A percentile compares a stretch with the other conserved stretches of the same genome.
phyloP scores from a whole-genome alignment of 2,329 filamentous ascomycete species.

The Colletotrichum eremochloae region DNA sequence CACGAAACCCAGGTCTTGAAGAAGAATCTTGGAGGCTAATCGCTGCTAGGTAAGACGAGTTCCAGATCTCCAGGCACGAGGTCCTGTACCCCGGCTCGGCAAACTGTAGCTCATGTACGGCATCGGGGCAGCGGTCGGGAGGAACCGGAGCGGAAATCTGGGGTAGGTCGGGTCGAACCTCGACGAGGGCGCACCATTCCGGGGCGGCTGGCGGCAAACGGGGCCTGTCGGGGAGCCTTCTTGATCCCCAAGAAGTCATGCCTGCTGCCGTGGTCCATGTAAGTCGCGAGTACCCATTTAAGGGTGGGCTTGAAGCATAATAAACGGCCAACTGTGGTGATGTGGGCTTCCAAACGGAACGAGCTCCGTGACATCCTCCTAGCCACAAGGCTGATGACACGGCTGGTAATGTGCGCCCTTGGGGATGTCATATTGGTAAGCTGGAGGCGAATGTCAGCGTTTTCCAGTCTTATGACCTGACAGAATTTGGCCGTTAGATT shows the following conservation, averaged over 20 bases:
- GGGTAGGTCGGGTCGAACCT: constrained; percentile 41
- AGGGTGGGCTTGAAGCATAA: constrained; percentile 23
- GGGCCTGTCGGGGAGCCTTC: constrained; percentile 28
- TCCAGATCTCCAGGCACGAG: constrained; percentile 40
- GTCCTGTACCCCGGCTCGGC: constrained; percentile 40
- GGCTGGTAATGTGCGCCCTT: constrained; percentile 12
- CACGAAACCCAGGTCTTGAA: constrained; percentile 32
- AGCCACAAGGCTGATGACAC: constrained; percentile 20
- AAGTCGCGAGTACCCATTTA: constrained; percentile 32
- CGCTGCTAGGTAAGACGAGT: constrained; percentile 36
- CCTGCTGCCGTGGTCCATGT: constrained; percentile 38
- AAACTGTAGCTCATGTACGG: constrained; percentile 39
- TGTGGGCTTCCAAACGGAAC: constrained; percentile 6
- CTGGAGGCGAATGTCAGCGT: constrained; percentile 3
- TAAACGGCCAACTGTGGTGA: constrained; percentile 15
- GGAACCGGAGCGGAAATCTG: constrained; percentile 42
- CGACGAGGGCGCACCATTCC: constrained; percentile 41
- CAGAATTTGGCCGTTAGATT: constrained; percentile 17
- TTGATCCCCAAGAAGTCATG: constrained; percentile 24
- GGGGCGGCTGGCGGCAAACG: constrained; percentile 39
- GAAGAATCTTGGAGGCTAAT: constrained; percentile 35
- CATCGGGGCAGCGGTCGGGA: constrained; percentile 38
- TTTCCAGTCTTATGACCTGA: constrained; percentile 24
- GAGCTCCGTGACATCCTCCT: constrained; percentile 15
- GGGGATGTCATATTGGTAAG: constrained; percentile 8